A percentile compares a stretch with the other conserved stretches of the same genome.
Conservation (phyloP, 2,329 filamentous ascomycete species). For the Penicillium corylophilum region DNA sequence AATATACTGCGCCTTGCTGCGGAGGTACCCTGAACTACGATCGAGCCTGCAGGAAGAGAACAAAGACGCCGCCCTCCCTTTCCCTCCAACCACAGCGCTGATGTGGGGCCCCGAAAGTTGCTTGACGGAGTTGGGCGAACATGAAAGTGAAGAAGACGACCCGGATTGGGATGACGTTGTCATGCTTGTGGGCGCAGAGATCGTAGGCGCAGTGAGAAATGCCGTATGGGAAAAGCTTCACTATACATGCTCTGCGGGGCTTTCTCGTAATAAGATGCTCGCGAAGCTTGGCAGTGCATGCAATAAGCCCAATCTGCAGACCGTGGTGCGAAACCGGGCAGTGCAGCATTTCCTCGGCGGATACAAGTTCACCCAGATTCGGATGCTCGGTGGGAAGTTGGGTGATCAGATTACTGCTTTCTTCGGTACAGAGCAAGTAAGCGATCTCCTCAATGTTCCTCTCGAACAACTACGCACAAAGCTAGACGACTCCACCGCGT, state of each 20-base stretch:
- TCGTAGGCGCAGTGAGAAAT: slow-evolving; percentile 72
- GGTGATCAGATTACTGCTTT: slow-evolving; percentile 80
- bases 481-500: slow-evolving; percentile 78
- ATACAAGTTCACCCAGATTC: slow-evolving; percentile 93
- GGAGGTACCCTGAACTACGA: slow-evolving; percentile 71
- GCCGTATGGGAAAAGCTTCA: slow-evolving; percentile 67
- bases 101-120: slow-evolving; percentile 78
- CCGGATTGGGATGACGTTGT: slow-evolving; percentile 96
- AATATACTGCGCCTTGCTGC: slow-evolving; percentile 70
- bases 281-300: slow-evolving; percentile 88
- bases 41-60: slow-evolving; percentile 54
- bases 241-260: slow-evolving; percentile 89
- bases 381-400: slow-evolving; percentile 91
- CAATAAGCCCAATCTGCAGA: slow-evolving; percentile 93
- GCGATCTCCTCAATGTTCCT: slow-evolving; percentile 69
- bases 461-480: slow-evolving; percentile 74
- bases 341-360: slow-evolving; percentile 73
- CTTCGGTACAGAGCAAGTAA: slow-evolving; percentile 78
- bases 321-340: slow-evolving; percentile 85
- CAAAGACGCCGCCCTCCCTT: slow-evolving; percentile 64
- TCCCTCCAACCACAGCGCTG: slow-evolving; percentile 69
- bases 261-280: slow-evolving; percentile 91
- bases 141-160: slow-evolving; percentile 71
- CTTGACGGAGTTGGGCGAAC: slow-evolving; percentile 73
- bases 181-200: slow-evolving; percentile 82